Percentiles rank a stretch among this genome's conserved stretches.
These are phyloP conservation scores for Knoxia roxburghii DNA, from an alignment of 257 asterid species.

Conservation along the genomic window DNA sequence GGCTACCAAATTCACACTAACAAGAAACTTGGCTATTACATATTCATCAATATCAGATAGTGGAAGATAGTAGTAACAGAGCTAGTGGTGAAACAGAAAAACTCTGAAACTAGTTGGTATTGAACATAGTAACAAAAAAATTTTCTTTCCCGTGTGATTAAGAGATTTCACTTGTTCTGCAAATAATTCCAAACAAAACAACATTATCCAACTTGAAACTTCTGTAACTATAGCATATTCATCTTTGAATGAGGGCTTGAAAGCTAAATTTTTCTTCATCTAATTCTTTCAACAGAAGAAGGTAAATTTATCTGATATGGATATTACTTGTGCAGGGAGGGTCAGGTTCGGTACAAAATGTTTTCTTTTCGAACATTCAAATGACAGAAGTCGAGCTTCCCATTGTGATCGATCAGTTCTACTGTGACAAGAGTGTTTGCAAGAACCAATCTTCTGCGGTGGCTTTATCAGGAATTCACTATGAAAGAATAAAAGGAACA, in stretches of 20 bases:
- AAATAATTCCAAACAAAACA: background rate
- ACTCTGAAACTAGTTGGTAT: background rate
- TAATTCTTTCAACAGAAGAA: background rate
- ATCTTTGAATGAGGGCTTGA: background rate
- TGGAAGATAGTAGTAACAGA: background rate
- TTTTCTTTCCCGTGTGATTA: no score
- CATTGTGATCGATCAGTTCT: slow-evolving; percentile 80
- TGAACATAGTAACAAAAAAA: no score
- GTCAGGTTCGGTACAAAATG: slow-evolving; percentile 69
- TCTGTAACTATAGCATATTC: background rate
- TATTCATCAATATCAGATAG: background rate
- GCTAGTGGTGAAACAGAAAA: background rate
- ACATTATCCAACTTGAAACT: background rate
- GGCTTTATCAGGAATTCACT: slow-evolving; percentile 73
- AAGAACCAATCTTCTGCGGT: slow-evolving; percentile 75
- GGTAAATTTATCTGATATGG: background rate
- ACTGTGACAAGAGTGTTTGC: slow-evolving; percentile 72
- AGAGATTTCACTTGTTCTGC: background rate
- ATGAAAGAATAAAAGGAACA: slow-evolving; percentile 67
- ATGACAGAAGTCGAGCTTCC: slow-evolving; percentile 77
- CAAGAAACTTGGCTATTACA: no score
- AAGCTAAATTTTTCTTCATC: background rate
- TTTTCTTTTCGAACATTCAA: slow-evolving; percentile 79
- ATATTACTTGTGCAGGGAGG: slow-evolving; percentile 59
- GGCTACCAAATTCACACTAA: background rate